A percentile compares a stretch with the other conserved stretches of the same genome.
Evolutionary conservation across 352 stramenopile genomes (phyloP).

Genomic region (Phytopythium boreale): DNA sequence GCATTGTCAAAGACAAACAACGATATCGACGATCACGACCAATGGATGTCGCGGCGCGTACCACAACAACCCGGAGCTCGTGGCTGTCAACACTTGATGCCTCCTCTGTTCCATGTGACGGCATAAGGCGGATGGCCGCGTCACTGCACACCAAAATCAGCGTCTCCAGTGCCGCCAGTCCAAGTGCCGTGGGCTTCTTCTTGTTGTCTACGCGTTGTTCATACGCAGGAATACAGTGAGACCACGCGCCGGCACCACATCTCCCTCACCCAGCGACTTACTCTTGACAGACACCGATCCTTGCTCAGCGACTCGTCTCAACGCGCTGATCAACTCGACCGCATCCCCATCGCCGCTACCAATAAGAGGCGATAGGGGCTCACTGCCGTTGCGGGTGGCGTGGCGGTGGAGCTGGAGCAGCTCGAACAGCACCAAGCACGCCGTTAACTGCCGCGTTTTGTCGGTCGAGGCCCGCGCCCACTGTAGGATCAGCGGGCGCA

Average conservation of each 20-base stretch:
- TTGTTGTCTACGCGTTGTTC: neutral
- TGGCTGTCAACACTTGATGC: neutral
- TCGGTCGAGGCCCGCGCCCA: constrained; percentile 21
- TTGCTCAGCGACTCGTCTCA: neutral
- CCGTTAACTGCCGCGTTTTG: constrained; percentile 54
- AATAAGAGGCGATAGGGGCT: neutral
- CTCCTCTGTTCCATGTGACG: constrained; percentile 2
- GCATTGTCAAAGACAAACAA: neutral
- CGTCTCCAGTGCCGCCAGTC: constrained; percentile 46
- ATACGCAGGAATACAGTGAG: neutral
- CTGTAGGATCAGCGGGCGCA: constrained; percentile 35
- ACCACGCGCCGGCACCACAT: neutral
- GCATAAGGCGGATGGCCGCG: constrained; percentile 17
- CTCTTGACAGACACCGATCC: neutral
- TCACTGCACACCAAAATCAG: constrained; percentile 40
- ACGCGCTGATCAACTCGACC: neutral
- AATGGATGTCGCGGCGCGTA: neutral
- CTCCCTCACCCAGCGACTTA: neutral
- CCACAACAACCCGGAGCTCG: constrained; percentile 12
- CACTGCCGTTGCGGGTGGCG: neutral
- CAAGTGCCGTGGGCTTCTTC: constrained; percentile 49
- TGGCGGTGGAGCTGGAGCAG: constrained; percentile 37
- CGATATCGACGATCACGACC: neutral
- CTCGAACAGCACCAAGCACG: constrained; percentile 59
- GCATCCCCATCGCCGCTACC: neutral